These are phyloP conservation scores for Orbilia javanica DNA, from an alignment of 2,329 filamentous ascomycete species.

Conservation along the genomic window DNA sequence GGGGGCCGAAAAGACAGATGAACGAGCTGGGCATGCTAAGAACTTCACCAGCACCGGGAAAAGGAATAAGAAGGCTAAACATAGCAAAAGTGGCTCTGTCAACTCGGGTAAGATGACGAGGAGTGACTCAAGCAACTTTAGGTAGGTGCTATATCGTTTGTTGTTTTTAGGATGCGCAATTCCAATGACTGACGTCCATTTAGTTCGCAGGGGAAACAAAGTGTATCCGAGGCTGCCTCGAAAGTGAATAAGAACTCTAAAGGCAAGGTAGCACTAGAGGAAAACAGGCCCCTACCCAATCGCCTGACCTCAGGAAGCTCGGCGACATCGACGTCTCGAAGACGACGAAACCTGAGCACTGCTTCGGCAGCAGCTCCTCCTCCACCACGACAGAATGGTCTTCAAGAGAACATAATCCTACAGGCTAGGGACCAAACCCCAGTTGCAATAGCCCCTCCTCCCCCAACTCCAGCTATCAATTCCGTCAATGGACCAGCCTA, in stretches of 20 bases:
- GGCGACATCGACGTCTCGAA: background rate
- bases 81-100: constrained; percentile 22
- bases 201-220: constrained; percentile 17
- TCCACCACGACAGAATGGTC: background rate
- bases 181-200: background rate
- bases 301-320: constrained; percentile 1
- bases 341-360: constrained; percentile 3
- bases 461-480: background rate
- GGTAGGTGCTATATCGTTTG: constrained; percentile 6
- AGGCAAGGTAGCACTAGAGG: background rate
- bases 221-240: background rate
- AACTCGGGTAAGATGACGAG: constrained; percentile 23
- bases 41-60: constrained; percentile 8
- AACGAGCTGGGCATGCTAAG: constrained; percentile 16
- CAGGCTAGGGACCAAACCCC: no score
- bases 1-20: background rate
- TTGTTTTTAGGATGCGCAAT: background rate
- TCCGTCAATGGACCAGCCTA: background rate
- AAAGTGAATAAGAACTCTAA: constrained; percentile 2
- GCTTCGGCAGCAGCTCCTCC: background rate
- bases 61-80: constrained; percentile 16
- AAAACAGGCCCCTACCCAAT: background rate
- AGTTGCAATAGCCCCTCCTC: background rate
- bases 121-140: constrained; percentile 5
- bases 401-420: constrained; percentile 1